Conservation (phyloP, 257 asterid species). For the Anisodus tanguticus region DNA sequence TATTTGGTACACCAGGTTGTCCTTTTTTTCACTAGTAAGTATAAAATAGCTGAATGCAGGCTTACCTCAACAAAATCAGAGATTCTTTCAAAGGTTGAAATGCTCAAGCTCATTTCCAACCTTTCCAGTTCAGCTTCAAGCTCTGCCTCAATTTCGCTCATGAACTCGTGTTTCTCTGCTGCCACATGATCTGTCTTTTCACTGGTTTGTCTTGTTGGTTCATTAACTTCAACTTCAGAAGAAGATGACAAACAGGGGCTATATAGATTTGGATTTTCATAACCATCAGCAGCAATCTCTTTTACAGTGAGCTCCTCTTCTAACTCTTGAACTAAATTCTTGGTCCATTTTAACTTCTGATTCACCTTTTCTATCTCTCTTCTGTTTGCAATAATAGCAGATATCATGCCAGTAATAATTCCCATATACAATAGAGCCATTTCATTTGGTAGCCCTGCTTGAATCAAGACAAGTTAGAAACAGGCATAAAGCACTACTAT, state of each 20-base stretch:
- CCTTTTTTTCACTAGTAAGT: too few species aligned
- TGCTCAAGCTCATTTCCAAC: conserved; percentile 58
- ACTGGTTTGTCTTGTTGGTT: conserved; percentile 22
- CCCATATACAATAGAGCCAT: conserved; percentile 60
- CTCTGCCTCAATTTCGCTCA: conserved; percentile 76
- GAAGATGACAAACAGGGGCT: conserved; percentile 41
- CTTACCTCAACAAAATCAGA: conserved; percentile 53
- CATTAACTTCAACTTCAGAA: conserved; percentile 30
- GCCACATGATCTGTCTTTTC: conserved; percentile 28
- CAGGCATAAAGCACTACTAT: background rate
- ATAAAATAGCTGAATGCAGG: background rate
- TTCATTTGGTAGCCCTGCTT: conserved; percentile 46
- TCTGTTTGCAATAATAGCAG: conserved; percentile 46
- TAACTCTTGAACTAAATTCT: conserved; percentile 63
- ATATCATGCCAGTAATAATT: conserved; percentile 61
- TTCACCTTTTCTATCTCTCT: conserved; percentile 53
- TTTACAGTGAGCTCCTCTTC: conserved; percentile 65
- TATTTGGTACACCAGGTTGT: too few species aligned
- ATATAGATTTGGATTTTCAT: conserved; percentile 35
- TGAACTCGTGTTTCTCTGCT: conserved; percentile 43
- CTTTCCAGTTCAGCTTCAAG: conserved; percentile 82
- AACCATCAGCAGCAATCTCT: conserved; percentile 47
- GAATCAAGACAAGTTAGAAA: background rate
- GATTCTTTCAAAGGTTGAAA: conserved; percentile 44
- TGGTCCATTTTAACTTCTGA: conserved; percentile 54